Evolutionary conservation across 768 basidiomycete species (phyloP), one percentile per base, ranked within the genome.

Genomic region (Scleroderma citrinum): DNA sequence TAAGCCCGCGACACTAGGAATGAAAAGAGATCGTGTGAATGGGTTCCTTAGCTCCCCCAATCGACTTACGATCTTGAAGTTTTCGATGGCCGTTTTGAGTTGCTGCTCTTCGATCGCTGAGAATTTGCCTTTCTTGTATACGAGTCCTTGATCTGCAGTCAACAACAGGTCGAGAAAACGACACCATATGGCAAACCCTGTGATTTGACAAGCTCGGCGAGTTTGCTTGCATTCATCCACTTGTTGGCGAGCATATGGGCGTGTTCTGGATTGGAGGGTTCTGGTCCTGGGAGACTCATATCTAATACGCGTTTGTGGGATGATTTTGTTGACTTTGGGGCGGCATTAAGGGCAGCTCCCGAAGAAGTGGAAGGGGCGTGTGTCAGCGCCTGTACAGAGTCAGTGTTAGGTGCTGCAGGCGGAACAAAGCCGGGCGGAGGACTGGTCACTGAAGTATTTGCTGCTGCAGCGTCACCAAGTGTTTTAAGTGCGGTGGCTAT

Each of bases 91-190:
- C 13, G 66, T 63, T 53, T 69, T 74, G 1, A 91, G 65, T 53
- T 83, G 82, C 21, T 80, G 74, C 49, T 82, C 85, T 59, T 92
- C 89, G 36, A 81, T 81, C 0, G 83, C 78, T 21, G 87, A 89
- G 58, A 92, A 92, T 60, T 88, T 91, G 13, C 89, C 89, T 65
- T 90, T 90, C 69, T 85, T 90, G 64, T 88, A 91, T 2, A 87
- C 76, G n/a, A 92, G 76, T 29, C 87, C 88, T 91, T 49, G 20
- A 51, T 39, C 34, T 35, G 21, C 2, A 23, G 38, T 48, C 34
- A 21, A 39, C 47, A 53, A 51, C 13, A 41, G 23, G 19, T 19
- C 29, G 30, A 34, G 12, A 21, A 34, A 31, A 14, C 19, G 23
- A 30, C 42, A 29, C 8, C 4, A 20, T 39, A 16, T 14, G 13